Conservation (phyloP, 306 rosid genomes). For the Ceratonia siliqua region DNA sequence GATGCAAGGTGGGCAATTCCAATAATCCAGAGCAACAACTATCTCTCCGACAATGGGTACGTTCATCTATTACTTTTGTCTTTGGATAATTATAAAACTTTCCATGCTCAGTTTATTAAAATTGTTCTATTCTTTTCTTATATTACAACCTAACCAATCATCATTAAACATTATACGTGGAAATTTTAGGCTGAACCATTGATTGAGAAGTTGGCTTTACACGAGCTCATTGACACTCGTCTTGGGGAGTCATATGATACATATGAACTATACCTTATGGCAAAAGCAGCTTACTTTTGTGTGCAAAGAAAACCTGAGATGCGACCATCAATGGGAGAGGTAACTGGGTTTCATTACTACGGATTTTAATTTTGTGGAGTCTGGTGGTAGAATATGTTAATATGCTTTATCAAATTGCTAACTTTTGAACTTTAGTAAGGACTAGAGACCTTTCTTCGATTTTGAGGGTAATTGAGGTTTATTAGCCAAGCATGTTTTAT, state of each 20-base stretch:
- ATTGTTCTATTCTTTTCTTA: not conserved
- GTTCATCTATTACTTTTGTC: not conserved
- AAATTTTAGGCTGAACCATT: conserved; percentile 57
- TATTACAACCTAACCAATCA: not conserved
- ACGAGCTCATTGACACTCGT: conserved; percentile 55
- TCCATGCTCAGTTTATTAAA: not conserved
- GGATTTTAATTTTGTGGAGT: not conserved
- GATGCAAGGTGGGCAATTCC: conserved; percentile 47
- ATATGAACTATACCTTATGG: conserved; percentile 50
- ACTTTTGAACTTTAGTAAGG: not conserved
- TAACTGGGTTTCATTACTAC: conserved; percentile 5
- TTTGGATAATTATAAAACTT: not conserved
- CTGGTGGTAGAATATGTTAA: not conserved
- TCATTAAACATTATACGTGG: not conserved
- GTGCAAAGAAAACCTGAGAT: conserved; percentile 52
- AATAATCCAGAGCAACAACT: conserved; percentile 26
- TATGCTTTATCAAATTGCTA: not conserved
- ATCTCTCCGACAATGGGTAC: conserved; percentile 70
- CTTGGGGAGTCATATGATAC: conserved; percentile 50
- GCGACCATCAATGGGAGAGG: conserved; percentile 76
- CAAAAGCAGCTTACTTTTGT: conserved; percentile 59
- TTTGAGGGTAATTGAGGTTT: not conserved
- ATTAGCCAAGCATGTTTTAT: not conserved
- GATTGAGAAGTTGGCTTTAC: conserved; percentile 50
- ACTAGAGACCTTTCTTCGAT: not conserved